A percentile compares a stretch with the other conserved stretches of the same genome.
phyloP scores from a whole-genome alignment of 164 flowering plant genomes.

The Annona cherimola region DNA sequence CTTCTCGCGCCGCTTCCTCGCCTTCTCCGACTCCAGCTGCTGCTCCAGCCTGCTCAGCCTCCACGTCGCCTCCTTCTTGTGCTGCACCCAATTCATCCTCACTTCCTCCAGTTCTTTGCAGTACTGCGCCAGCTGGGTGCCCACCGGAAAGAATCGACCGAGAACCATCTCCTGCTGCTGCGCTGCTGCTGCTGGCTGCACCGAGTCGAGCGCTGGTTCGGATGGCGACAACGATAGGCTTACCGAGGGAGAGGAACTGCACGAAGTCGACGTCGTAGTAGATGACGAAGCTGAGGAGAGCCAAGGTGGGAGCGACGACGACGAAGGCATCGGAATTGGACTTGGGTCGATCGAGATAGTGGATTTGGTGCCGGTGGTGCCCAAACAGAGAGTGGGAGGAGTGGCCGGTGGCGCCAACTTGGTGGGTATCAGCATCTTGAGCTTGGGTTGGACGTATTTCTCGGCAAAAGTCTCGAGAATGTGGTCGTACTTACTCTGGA shows the following conservation, averaged over 20 bases:
- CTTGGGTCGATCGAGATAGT: not conserved
- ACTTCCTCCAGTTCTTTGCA: slow-evolving; percentile 38
- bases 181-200: not conserved
- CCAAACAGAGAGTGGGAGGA: slow-evolving; percentile 21
- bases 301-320: slow-evolving; percentile 18
- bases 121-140: slow-evolving; percentile 17
- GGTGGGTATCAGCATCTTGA: slow-evolving; percentile 2
- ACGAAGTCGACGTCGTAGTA: slow-evolving; percentile 16
- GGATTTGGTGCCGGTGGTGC: not conserved
- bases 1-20: slow-evolving; percentile 31
- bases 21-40: slow-evolving; percentile 43
- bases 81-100: slow-evolving; percentile 28
- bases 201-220: slow-evolving; percentile 8
- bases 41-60: slow-evolving; percentile 38
- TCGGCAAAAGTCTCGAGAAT: slow-evolving; percentile 45
- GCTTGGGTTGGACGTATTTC: slow-evolving; percentile 28
- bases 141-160: not conserved
- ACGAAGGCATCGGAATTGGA: not conserved
- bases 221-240: slow-evolving; percentile 21
- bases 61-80: slow-evolving; percentile 42
- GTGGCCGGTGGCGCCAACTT: slow-evolving; percentile 8
- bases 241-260: slow-evolving; percentile 22
- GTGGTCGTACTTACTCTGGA: slow-evolving; percentile 33
- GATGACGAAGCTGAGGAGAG: slow-evolving; percentile 15
- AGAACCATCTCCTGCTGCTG: not conserved